phyloP scores from a whole-genome alignment of 1,284 basidiomycete species.

The Phlebopus sp. region DNA sequence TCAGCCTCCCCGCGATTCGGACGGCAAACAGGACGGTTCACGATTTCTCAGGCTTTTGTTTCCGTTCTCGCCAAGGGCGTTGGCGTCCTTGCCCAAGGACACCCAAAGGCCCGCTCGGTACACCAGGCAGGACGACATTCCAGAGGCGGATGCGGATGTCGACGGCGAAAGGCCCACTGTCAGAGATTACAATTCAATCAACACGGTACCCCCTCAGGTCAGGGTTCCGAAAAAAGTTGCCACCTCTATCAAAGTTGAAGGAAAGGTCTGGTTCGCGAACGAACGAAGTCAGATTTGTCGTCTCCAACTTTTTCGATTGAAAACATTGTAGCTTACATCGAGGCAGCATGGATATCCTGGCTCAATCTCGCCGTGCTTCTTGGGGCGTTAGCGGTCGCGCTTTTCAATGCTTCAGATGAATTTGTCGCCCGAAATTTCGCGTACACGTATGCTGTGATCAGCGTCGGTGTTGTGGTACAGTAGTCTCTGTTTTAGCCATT shows the following conservation, averaged over 20 bases:
- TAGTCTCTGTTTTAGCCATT: conserved; percentile 16
- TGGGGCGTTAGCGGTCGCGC: conserved; percentile 81
- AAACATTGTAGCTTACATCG: conserved; percentile 5
- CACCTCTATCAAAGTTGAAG: conserved; percentile 90
- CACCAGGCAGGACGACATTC: conserved; percentile 67
- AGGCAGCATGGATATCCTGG: conserved; percentile 86
- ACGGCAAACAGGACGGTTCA: conserved; percentile 7
- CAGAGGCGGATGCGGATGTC: conserved; percentile 51
- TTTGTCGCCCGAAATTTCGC: conserved; percentile 77
- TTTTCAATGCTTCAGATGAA: conserved; percentile 87
- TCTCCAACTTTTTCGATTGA: background rate
- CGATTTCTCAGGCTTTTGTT: conserved; percentile 45
- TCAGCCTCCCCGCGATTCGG: conserved; percentile 8
- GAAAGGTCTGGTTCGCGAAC: conserved; percentile 99
- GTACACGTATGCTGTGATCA: conserved; percentile 81
- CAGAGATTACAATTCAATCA: conserved; percentile 71
- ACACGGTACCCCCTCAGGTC: conserved; percentile 54
- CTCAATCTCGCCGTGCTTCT: conserved; percentile 84
- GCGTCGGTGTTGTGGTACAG: conserved; percentile 58
- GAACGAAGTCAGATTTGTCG: conserved; percentile 71
- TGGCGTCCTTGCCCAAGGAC: conserved; percentile 62
- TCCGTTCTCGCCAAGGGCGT: conserved; percentile 69
- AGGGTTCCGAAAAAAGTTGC: conserved; percentile 84
- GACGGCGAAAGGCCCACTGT: conserved; percentile 57
- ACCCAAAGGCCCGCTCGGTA: conserved; percentile 56